These are phyloP conservation scores for Epichloe amarillans DNA, from an alignment of 2,329 filamentous ascomycete species.

Conservation along the genomic window DNA sequence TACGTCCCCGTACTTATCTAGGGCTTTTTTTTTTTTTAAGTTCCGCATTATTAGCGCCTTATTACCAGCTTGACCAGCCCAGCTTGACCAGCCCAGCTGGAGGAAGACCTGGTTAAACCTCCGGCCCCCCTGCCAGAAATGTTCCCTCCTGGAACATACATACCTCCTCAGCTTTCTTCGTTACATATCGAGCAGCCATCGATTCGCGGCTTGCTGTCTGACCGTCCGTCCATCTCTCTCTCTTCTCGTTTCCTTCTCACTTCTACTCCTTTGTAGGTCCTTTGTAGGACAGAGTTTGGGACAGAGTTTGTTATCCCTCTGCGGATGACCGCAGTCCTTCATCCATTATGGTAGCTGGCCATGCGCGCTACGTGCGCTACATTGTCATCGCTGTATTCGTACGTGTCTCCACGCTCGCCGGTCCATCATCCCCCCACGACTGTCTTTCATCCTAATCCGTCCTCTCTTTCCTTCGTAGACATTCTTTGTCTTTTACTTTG, in stretches of 20 bases:
- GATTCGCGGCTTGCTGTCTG: neutral
- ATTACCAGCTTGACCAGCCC: too few relatives aligned
- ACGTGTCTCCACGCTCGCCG: conserved; percentile 24
- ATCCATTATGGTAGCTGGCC: conserved; percentile 48
- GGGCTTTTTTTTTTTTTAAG: too few relatives aligned
- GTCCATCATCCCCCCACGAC: neutral
- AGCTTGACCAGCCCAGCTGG: too few relatives aligned
- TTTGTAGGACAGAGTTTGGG: neutral
- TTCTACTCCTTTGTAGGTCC: neutral
- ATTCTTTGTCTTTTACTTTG: conserved; percentile 67
- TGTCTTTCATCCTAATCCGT: neutral
- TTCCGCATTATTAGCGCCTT: too few relatives aligned
- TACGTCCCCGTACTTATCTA: too few relatives aligned
- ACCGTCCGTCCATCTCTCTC: neutral
- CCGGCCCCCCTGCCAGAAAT: too few relatives aligned
- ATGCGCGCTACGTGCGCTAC: conserved; percentile 62
- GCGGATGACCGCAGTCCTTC: neutral
- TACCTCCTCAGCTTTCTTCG: too few relatives aligned
- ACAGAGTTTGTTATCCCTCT: neutral
- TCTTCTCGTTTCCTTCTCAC: neutral
- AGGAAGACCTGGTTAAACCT: too few relatives aligned
- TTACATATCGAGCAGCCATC: neutral
- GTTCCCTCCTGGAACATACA: too few relatives aligned
- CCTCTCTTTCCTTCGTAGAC: conserved; percentile 25
- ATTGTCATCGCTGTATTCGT: conserved; percentile 77